Base-by-base conservation (phyloP, 306 rosid species). In the Quercus dentata region DNA sequence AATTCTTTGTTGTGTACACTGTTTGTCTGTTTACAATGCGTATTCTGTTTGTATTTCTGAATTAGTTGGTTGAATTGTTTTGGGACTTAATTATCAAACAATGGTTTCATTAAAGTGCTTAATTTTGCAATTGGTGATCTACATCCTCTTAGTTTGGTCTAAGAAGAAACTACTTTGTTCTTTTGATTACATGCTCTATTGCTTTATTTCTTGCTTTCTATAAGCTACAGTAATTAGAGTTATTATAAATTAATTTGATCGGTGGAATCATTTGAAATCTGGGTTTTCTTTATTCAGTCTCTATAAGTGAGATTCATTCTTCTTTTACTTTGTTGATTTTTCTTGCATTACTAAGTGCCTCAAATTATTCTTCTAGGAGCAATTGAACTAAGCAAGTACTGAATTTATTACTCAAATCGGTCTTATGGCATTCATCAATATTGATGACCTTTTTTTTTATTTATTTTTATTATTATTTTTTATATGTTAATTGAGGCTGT, bases 1-100 rank as follows among this genome's bases (percentile, higher is more conserved):
- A 21, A 55, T 76, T 79, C 18, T 27, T 31, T 27, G 77, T 62
- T 80, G 19, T 80, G 67, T 62, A 30, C 62, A 35, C 17, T 1
- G 6, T 18, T 13, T 68, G 27, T 38, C 0, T 28, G 5, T 28
- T 13, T 28, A 33, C 28, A 67, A 67, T 19, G 72, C 31, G 18
- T 49, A 12, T 28, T 64, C 31, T 64, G 71, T 31, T 35, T 67
- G 6, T 67, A 35, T 67, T 33, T 67, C 52, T 67, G n/a, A 30
- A 65, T 51, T 49, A 15, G 52, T 33, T 12, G 54, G 7, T 65
- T 58, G 30, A 54, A 52, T 54, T 55, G 68, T 69, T 49, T 25
- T 8, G 23, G 46, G 11, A n/a, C 14, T 68, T 65, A 6, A 64
- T 64, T 64, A 17, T 17, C 44, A 8, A 11, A 65, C 18, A 27